These are phyloP conservation scores for Candida jianshihensis DNA, from an alignment of 805 yeast genomes.

Conservation along the genomic window DNA sequence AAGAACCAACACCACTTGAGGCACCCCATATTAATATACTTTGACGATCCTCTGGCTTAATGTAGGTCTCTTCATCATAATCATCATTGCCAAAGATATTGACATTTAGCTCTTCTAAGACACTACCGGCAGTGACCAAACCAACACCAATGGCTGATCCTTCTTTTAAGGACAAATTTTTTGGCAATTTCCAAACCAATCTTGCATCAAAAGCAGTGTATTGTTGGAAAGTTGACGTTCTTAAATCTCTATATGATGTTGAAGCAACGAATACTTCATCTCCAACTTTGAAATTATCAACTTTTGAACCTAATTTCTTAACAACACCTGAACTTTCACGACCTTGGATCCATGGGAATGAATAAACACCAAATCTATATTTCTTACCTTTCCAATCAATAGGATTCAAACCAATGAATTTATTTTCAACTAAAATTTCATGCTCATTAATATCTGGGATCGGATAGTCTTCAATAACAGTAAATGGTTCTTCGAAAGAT, in stretches of 20 bases:
- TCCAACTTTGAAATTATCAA: slow-evolving; percentile 24
- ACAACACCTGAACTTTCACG: slow-evolving; percentile 39
- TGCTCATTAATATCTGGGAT: slow-evolving; percentile 20
- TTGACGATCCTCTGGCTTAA: slow-evolving; percentile 7
- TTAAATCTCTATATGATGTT: slow-evolving; percentile 39
- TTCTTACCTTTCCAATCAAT: slow-evolving; percentile 44
- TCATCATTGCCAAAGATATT: slow-evolving; percentile 13
- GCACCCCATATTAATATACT: slow-evolving; percentile 41
- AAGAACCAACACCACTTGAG: slow-evolving; percentile 39
- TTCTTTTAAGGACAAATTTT: slow-evolving; percentile 26
- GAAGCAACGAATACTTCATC: slow-evolving; percentile 37
- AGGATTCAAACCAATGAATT: slow-evolving; percentile 37
- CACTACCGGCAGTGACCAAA: slow-evolving; percentile 35
- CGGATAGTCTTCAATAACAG: slow-evolving; percentile 12
- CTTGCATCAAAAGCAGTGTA: slow-evolving; percentile 38
- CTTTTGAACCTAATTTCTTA: slow-evolving; percentile 28
- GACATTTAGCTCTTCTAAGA: slow-evolving; percentile 21
- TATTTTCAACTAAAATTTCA: slow-evolving; percentile 25
- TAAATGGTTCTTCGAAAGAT: slow-evolving; percentile 22
- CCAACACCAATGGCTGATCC: slow-evolving; percentile 44
- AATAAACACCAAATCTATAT: slow-evolving; percentile 38
- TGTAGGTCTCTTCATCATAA: slow-evolving; percentile 4
- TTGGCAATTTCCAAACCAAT: slow-evolving; percentile 38
- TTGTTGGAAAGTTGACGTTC: slow-evolving; percentile 42
- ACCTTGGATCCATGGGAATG: slow-evolving; percentile 46